Base-by-base conservation (phyloP, 306 rosid genomes). In the Betula pendula region DNA sequence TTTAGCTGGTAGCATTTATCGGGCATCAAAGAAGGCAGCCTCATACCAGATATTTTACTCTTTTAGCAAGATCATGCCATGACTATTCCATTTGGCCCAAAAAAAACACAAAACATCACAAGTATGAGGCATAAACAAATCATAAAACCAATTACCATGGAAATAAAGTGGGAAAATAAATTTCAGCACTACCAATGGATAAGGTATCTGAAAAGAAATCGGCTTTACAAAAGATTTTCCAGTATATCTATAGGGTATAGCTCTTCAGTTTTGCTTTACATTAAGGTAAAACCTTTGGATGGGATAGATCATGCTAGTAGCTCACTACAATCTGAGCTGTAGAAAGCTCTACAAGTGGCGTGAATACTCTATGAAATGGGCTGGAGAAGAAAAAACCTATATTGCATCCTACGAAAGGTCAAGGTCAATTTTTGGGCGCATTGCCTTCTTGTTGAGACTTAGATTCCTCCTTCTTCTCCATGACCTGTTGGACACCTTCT, bases 401-500 rank as follows among this genome's bases (percentile, higher is more conserved):
- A 20, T 56, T 56, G 31, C 33, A 24, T 24, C 33, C 33, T 10
- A 56, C 27, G 8, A 56, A 24, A 56, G 29, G 63, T 56, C 63
- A 56, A 22, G 82, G 56, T 60, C 81, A 68, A 63, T 79, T 86
- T 75, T 88, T 83, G 16, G 83, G 74, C 63, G 47, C 65, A 60
- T 82, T 66, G 3, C 62, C 84, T 75, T 86, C 84, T 78, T 85
- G 80, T 75, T 84, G 81, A 56, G 89, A 80, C 75, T 88, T 80
- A 53, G 83, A 79, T 68, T 73, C 85, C 72, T 80, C 82, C 81
- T 82, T 85, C 81, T 80, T 92, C 77, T 94, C 93, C 92, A 84
- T 79, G 72, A 77, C 87, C 81, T 89, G 85, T 65, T 89, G 91
- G 79, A 94, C 79, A 68, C 94, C 98, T 75, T 89, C 97, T 81